Conservation (phyloP, 768 basidiomycete species). For the Termitomyces eurrhizus region DNA sequence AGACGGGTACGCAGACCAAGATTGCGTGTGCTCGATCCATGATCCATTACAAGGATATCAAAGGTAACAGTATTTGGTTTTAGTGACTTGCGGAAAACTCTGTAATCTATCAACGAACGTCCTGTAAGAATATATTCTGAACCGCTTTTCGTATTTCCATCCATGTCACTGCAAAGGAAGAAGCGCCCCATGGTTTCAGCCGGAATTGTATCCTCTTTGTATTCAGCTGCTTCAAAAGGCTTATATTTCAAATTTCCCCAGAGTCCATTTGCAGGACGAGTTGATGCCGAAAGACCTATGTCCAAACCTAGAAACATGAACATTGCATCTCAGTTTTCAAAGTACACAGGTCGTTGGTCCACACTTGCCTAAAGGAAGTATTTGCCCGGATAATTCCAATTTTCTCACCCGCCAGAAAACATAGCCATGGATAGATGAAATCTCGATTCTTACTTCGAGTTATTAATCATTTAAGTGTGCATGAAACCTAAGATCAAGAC, state of each 20-base stretch:
- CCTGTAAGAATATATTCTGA: neutral
- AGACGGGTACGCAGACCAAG: too few relatives aligned
- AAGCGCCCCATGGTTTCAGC: neutral
- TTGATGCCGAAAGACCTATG: too few relatives aligned
- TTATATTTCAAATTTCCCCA: neutral
- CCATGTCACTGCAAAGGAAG: neutral
- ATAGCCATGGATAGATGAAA: neutral
- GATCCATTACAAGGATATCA: neutral
- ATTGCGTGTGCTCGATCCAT: too few relatives aligned
- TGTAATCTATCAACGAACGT: neutral
- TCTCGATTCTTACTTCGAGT: neutral
- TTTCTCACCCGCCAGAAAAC: neutral
- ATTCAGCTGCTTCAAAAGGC: neutral
- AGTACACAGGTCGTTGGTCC: too few relatives aligned
- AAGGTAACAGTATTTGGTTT: neutral
- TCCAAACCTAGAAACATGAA: too few relatives aligned
- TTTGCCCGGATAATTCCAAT: neutral
- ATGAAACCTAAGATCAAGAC: neutral
- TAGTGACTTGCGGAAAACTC: too few relatives aligned
- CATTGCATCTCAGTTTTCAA: neutral
- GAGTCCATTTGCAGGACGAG: neutral
- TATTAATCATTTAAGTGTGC: neutral
- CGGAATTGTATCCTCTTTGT: neutral
- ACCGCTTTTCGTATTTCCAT: neutral
- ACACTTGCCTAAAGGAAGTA: neutral